Base-by-base conservation (phyloP, 176 grass and related monocot genomes). In the Neostapfia colusana region DNA sequence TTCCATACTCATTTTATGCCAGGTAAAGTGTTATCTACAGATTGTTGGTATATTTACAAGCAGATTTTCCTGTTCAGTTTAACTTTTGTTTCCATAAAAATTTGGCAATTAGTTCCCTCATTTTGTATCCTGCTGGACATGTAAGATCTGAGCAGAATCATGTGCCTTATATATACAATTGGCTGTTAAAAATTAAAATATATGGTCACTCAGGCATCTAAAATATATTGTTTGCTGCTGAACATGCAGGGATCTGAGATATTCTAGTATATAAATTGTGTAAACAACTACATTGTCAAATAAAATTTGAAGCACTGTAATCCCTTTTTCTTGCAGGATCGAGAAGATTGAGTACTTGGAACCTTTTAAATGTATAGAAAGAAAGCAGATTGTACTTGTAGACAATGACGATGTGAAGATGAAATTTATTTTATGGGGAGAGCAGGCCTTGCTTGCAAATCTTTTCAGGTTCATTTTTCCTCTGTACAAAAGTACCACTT, bases 381-480 rank as follows among this genome's bases (percentile, higher is more conserved):
- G 91, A 89, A 93, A 91, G 59, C 75, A 85, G 55, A 86, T 91
- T 70, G 42, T 75, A 44, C 84, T 97, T 62, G 87, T 86, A 86
- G 94, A 97, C 68, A 77, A 85, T 73, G 91, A 91, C 76, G 91
- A 66, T 79, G 79, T 18, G 49, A 91, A 82, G 31, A 91, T 97
- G 50, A 91, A 91, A 51, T 93, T 97, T 88, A 76, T 97, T 81
- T 85, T 97, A 73, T 97, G 94, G 94, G 94, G 91, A 66, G 94
- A 97, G 58, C 94, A 97, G 79, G 46, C 89, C 91, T 83, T 77
- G 43, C 91, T 97, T 91, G 89, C 94, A 78, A 97, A 93, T 88
- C 81, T 97, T 85, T 88, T 93, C 79, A 97, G 94, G 94, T 97
- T 50, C 23, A 81, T 73, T 82, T 85, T 61, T 61, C 75, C 23